Evolutionary conservation across 768 basidiomycete species (phyloP).

Genomic region (Auriscalpium vulgare): DNA sequence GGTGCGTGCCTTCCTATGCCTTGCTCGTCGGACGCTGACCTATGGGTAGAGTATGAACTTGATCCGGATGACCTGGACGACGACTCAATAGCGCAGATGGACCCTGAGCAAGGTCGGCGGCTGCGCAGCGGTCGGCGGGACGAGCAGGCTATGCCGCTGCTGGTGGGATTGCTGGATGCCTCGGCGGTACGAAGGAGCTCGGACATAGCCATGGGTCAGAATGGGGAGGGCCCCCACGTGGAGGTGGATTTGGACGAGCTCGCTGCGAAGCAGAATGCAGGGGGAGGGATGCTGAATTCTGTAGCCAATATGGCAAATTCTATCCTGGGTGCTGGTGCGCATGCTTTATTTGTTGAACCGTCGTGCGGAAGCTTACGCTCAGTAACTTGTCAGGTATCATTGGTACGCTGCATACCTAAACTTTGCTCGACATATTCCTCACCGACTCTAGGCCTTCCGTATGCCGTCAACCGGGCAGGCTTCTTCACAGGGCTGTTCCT

Average conservation of each 20-base stretch:
- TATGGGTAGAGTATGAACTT: constrained; percentile 63
- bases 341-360: constrained; percentile 14
- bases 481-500: constrained; percentile 85
- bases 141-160: constrained; percentile 64
- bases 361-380: background rate
- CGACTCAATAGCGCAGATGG: constrained; percentile 22
- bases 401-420: constrained; percentile 33
- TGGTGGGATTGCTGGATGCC: constrained; percentile 70
- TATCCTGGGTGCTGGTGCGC: constrained; percentile 83
- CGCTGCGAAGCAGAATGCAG: constrained; percentile 53
- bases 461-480: constrained; percentile 90
- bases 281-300: constrained; percentile 72
- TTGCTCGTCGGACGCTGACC: constrained; percentile 1
- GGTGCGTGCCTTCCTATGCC: constrained; percentile 46
- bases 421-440: background rate
- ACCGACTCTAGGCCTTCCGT: constrained; percentile 65
- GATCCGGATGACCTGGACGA: constrained; percentile 80
- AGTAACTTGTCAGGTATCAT: constrained; percentile 49
- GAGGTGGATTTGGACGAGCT: constrained; percentile 65
- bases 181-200: constrained; percentile 45
- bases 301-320: constrained; percentile 95
- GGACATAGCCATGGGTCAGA: constrained; percentile 42
- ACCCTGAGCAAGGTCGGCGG: constrained; percentile 24
- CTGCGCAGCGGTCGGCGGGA: constrained; percentile 26
- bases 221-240: constrained; percentile 23